Evolutionary conservation across 1,284 basidiomycete species (phyloP), one percentile per base, ranked within the genome.

Genomic region (Cutaneotrichosporon sp.): DNA sequence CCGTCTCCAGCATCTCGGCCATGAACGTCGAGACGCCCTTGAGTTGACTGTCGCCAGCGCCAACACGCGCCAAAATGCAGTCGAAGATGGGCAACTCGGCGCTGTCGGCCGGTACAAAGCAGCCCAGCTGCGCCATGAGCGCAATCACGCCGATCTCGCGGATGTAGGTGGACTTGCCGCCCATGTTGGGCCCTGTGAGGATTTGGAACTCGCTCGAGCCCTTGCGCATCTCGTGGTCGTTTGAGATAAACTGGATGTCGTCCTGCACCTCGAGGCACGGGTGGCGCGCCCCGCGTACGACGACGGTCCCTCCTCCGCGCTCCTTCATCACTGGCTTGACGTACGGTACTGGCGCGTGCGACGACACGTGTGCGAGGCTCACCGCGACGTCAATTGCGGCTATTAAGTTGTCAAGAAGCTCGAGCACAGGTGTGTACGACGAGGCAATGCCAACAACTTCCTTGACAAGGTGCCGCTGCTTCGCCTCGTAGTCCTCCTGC

Each of bases 21-120:
- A 99, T 99, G 78, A 99, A 99, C 0, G 97, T 99, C 34, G 92
- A 97, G 4, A 99, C 92, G 18, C 96, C 97, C 80, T 98, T 98
- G 51, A 98, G 83, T 78, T 98, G 95, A 78, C 91, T 95, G 77
- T 99, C 97, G 0, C 97, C 97, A 0, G 97, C 97, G 8, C 97
- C 97, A 1, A 99, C 96, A 70, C 97, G 86, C 62, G 96, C 97
- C 5, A 99, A 82, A 58, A 99, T 90, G 16, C 93, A 97, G 81
- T 99, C 97, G 70, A 98, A 99, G 57, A 99, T 88, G 0, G 96
- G 97, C 13, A 99, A 74, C 51, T 85, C 84, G 0, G 96, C 97
- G 69, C 89, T 85, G 26, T 87, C 85, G 67, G 92, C 96, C 3
- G 97, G 96, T 0, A 99, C 96, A 75, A 93, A 99, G 74, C 90